Percentiles rank a stretch among this genome's conserved stretches.
Evolutionary conservation across 139 green algal species (phyloP).

Genomic region (Desmodesmus armatus): DNA sequence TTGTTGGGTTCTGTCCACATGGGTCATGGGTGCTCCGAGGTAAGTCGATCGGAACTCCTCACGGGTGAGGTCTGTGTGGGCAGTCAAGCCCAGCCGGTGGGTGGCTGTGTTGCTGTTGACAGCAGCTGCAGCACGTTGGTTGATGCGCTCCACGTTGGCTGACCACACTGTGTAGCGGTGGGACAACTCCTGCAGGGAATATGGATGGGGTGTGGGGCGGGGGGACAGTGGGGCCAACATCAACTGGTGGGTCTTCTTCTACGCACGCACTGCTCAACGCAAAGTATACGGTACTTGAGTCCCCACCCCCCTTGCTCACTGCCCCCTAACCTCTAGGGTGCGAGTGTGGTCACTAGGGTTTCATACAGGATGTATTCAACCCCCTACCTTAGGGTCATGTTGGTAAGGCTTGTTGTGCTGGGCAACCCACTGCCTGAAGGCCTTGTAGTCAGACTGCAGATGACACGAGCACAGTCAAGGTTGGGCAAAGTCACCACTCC

Average conservation of each 20-base stretch:
- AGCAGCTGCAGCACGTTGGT: neutral
- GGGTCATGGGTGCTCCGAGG: constrained; percentile 5
- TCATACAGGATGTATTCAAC: neutral
- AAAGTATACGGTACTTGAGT: neutral
- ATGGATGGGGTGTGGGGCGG: neutral
- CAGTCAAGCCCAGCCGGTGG: constrained; percentile 47
- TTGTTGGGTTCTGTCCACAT: neutral
- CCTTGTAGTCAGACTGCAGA: too few relatives aligned
- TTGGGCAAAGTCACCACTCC: too few relatives aligned
- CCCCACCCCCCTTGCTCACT: neutral
- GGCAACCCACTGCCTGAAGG: neutral
- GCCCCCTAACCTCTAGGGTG: neutral
- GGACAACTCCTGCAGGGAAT: neutral
- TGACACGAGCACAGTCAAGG: too few relatives aligned
- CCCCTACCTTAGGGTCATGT: neutral
- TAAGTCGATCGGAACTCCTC: constrained; percentile 26
- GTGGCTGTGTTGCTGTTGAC: constrained; percentile 10
- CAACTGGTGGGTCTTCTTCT: too few relatives aligned
- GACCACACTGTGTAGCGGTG: neutral
- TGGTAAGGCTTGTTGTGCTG: constrained; percentile 14
- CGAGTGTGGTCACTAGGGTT: neutral
- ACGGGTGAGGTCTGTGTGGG: constrained; percentile 11
- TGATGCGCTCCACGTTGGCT: neutral
- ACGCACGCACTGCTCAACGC: neutral
- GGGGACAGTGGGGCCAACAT: neutral